These are phyloP conservation scores for Ophryocystis elektroscirrha DNA, from an alignment of 169 alveolate species.

Conservation along the genomic window DNA sequence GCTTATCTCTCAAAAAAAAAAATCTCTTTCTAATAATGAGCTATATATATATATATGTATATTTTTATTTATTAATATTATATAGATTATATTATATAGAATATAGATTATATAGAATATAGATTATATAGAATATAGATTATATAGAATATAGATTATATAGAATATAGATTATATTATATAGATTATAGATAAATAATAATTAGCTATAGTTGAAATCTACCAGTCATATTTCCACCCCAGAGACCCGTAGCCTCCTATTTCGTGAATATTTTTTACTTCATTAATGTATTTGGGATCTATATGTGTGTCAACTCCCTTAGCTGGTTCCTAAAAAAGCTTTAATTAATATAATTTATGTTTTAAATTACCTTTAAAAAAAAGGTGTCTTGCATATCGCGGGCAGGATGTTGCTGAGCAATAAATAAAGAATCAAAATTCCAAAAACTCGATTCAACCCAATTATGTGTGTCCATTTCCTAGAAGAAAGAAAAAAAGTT, in stretches of 20 bases:
- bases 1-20: neutral
- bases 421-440: conserved; percentile 94
- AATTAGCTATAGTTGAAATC: neutral
- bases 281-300: conserved; percentile 44
- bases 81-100: no score
- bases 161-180: no score
- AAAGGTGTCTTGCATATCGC: conserved; percentile 98
- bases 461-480: conserved; percentile 94
- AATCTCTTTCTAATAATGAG: neutral
- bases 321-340: conserved; percentile 37
- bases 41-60: neutral
- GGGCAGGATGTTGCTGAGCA: conserved; percentile 98
- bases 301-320: neutral
- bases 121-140: no score
- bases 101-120: no score
- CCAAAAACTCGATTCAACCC: conserved; percentile 95
- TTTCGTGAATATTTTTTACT: conserved; percentile 73
- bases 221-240: neutral
- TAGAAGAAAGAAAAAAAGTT: conserved; percentile 36
- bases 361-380: no score
- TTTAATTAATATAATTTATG: no score
- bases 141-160: no score
- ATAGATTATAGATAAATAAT: neutral
- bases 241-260: conserved; percentile 11
- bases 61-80: no score